phyloP scores from a whole-genome alignment of 2,329 filamentous ascomycete species.

The Cercospora canescens region DNA sequence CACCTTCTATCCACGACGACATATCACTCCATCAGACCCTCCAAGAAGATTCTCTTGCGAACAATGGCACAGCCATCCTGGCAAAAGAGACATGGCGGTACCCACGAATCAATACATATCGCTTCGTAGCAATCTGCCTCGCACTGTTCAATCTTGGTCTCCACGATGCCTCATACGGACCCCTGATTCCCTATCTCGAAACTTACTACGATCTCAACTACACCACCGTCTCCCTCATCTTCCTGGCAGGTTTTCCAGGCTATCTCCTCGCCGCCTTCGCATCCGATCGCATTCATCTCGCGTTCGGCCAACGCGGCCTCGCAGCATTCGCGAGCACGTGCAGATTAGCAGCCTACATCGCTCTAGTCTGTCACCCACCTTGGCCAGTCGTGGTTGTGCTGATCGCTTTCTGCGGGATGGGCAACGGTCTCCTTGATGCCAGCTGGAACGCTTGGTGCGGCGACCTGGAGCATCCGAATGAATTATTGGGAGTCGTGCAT shows the following conservation, averaged over 20 bases:
- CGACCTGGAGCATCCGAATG: background rate
- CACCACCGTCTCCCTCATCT: slow-evolving; percentile 61
- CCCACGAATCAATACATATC: slow-evolving; percentile 12
- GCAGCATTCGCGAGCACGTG: slow-evolving; percentile 61
- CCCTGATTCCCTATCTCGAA: background rate
- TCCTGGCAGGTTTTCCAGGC: slow-evolving; percentile 62
- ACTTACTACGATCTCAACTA: slow-evolving; percentile 41
- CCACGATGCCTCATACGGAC: slow-evolving; percentile 14
- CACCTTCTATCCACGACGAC: background rate
- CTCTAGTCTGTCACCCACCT: background rate
- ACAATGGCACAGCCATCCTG: background rate
- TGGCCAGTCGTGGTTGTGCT: background rate
- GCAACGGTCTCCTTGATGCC: background rate
- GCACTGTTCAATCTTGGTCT: slow-evolving; percentile 15
- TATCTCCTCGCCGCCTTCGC: slow-evolving; percentile 61
- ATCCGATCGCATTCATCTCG: slow-evolving; percentile 62
- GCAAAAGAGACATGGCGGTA: slow-evolving; percentile 11
- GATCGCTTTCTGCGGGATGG: background rate
- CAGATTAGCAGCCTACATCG: slow-evolving; percentile 61
- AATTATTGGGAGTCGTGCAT: background rate
- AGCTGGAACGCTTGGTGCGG: background rate
- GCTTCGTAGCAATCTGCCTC: slow-evolving; percentile 7
- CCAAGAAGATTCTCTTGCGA: background rate
- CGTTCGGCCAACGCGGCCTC: slow-evolving; percentile 66
- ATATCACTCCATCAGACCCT: background rate